phyloP scores from a whole-genome alignment of 164 flowering plant genomes.

The Piper longum region DNA sequence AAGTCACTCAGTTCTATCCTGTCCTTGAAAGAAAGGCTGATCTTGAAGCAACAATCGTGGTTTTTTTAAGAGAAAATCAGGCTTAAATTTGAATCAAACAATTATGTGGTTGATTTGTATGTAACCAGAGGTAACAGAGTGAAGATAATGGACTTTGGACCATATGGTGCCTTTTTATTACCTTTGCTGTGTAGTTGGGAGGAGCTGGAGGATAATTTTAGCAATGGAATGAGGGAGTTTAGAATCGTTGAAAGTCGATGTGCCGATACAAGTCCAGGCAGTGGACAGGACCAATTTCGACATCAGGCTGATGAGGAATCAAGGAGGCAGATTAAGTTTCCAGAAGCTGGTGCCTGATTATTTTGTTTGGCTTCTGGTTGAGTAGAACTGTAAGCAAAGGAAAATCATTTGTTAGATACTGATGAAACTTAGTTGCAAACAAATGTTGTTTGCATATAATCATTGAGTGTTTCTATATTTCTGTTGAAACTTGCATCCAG shows the following conservation, averaged over 20 bases:
- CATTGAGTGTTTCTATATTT: no score
- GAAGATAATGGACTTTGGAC: constrained; percentile 79
- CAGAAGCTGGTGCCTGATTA: constrained; percentile 26
- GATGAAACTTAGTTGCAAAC: no score
- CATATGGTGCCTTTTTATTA: constrained; percentile 72
- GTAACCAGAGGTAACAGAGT: constrained; percentile 45
- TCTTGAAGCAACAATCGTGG: constrained; percentile 24
- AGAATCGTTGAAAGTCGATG: constrained; percentile 62
- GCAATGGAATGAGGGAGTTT: constrained; percentile 16
- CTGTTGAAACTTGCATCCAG: no score
- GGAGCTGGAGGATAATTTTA: constrained; percentile 40
- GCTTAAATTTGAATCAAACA: constrained; percentile 40
- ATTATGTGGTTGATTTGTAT: constrained; percentile 77
- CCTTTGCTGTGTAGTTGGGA: constrained; percentile 77
- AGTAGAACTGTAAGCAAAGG: background rate
- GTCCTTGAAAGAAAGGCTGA: constrained; percentile 30
- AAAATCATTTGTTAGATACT: background rate
- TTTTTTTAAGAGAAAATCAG: constrained; percentile 39
- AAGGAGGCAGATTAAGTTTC: constrained; percentile 24
- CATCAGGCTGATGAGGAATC: constrained; percentile 56
- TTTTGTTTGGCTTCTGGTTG: no score
- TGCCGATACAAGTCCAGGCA: constrained; percentile 65
- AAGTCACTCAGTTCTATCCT: constrained; percentile 75
- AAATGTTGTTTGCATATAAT: no score
- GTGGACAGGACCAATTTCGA: constrained; percentile 92